Evolutionary conservation across 2,329 filamentous ascomycete species (phyloP), one percentile per base, ranked within the genome.

Genomic region (Aspergillus candidus): DNA sequence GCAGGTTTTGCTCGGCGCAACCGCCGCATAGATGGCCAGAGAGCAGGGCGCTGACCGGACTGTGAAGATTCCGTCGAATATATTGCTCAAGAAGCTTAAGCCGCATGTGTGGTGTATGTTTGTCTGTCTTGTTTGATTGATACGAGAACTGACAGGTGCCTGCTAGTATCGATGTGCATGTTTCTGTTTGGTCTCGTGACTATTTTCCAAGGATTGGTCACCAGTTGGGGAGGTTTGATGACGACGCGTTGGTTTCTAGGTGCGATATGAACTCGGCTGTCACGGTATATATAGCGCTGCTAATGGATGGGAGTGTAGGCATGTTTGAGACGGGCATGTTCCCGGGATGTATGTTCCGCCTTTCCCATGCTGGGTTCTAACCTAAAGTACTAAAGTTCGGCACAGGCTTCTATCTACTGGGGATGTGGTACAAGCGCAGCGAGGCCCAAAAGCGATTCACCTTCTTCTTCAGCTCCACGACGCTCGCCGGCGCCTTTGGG

Each of bases 361-460:
- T 56, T 57, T 30, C 45, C 55, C 5, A 53, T 53, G 2, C 27
- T 17, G 13, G 4, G 31, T 31, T 32, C 13, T 39, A 7, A 10
- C 7, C 22, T 12, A 39, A 15, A 39, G 30, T 13, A 18, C 27
- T 33, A 27, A 22, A 8, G 2, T 2, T 27, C 22, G 22, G 22
- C 22, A 27, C 36, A 68, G 65, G 65, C 36, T 71, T 72, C 55
- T 77, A 89, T 59, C 70, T 90, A 6, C 82, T 89, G 49, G 82
- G 86, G 46, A 91, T 91, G 83, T 70, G 67, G 89, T 98, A 97
- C 58, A 82, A 83, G 47, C 81, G 91, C 47, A 74, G 75, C 35
- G 93, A 97, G 68, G 88, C 90, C 2, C 91, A 97, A 68, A 88
- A 88, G 59, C 82, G 93, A 27, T 96, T 90, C 69, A 86, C 83